Conservation (phyloP, 2,329 filamentous ascomycete species). For the Fusarium sterilihyphosum region DNA sequence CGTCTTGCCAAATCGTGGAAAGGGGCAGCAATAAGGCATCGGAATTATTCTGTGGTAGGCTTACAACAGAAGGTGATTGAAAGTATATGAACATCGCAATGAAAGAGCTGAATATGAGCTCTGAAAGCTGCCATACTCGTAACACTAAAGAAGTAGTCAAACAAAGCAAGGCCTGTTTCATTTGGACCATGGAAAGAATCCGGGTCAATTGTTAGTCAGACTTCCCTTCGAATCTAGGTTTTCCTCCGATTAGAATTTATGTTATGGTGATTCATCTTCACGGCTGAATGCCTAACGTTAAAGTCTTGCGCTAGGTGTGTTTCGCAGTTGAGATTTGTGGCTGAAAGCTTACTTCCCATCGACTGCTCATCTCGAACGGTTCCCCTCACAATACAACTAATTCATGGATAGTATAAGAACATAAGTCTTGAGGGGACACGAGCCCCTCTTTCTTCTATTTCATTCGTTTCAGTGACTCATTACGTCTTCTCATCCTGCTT, state of each 20-base stretch:
- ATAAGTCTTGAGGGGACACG: background rate
- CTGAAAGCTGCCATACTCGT: background rate
- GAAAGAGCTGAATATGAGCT: background rate
- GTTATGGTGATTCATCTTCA: background rate
- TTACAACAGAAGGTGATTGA: background rate
- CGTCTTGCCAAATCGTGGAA: background rate
- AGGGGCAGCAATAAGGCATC: background rate
- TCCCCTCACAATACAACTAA: background rate
- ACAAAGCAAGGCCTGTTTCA: too few species aligned
- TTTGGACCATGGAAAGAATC: background rate
- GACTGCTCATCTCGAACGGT: background rate
- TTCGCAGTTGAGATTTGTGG: background rate
- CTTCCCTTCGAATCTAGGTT: background rate
- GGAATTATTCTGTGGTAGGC: too few species aligned
- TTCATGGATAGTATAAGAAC: too few species aligned
- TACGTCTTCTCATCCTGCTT: background rate
- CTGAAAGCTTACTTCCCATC: background rate
- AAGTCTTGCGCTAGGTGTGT: background rate
- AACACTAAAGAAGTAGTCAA: rapidly evolving
- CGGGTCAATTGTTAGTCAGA: too few species aligned
- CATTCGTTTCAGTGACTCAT: background rate
- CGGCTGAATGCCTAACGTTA: background rate
- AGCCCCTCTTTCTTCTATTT: background rate
- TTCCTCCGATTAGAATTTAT: background rate
- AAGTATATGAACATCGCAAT: background rate